Conservation (phyloP, 1,139 yeast genomes). For the Saccharomyces uvarum region DNA sequence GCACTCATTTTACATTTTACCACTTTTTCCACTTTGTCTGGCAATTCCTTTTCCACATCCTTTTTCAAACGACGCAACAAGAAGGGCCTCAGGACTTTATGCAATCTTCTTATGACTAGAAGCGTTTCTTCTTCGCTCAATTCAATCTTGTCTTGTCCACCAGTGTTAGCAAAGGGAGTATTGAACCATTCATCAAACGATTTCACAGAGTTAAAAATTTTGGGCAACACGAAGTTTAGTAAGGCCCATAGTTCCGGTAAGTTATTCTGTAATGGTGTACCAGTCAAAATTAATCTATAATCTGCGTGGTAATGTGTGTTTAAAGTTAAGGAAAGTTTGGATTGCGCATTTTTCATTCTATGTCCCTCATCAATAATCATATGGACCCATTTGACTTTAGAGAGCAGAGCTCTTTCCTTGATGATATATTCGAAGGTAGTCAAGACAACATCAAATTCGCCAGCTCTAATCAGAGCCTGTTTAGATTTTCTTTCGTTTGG, state of each 20-base stretch:
- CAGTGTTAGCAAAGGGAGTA: conserved; percentile 77
- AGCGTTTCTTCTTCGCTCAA: conserved; percentile 88
- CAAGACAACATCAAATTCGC: conserved; percentile 67
- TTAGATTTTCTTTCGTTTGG: conserved; percentile 61
- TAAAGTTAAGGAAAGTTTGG: conserved; percentile 64
- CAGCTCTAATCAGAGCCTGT: conserved; percentile 53
- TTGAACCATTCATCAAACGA: conserved; percentile 88
- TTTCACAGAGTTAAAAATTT: conserved; percentile 74
- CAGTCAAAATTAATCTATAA: conserved; percentile 72
- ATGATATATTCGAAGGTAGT: conserved; percentile 78
- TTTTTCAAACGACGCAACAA: conserved; percentile 87
- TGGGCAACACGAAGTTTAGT: conserved; percentile 68
- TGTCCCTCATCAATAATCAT: conserved; percentile 90
- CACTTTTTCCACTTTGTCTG: conserved; percentile 91
- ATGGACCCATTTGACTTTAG: conserved; percentile 70
- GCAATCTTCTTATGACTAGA: conserved; percentile 88
- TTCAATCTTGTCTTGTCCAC: conserved; percentile 72
- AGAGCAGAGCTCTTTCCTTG: conserved; percentile 59
- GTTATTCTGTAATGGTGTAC: conserved; percentile 81
- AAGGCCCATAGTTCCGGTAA: conserved; percentile 82
- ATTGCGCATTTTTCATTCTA: conserved; percentile 74
- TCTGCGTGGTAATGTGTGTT: conserved; percentile 68
- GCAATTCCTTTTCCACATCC: conserved; percentile 94
- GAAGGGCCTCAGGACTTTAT: conserved; percentile 92
- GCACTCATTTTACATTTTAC: conserved; percentile 92